Percentiles rank a stretch among this genome's conserved stretches.
These are phyloP conservation scores for Candida yuanshanica DNA, from an alignment of 805 yeast genomes.

Conservation along the genomic window DNA sequence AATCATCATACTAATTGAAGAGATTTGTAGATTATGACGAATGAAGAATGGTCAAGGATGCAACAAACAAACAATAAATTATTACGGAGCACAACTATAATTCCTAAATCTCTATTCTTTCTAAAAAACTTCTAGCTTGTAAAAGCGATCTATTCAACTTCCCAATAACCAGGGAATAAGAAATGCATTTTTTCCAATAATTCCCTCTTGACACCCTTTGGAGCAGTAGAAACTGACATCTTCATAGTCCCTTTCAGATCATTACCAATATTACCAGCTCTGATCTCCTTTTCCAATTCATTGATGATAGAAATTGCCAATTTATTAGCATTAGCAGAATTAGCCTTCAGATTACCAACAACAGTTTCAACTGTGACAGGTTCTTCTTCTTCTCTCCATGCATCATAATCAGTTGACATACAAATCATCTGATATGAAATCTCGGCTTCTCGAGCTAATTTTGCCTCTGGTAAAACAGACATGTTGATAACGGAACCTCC, in stretches of 20 bases:
- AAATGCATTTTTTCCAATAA: constrained; percentile 76
- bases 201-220: constrained; percentile 65
- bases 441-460: constrained; percentile 96
- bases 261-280: constrained; percentile 58
- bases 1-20: too few relatives aligned
- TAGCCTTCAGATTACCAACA: constrained; percentile 83
- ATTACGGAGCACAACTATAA: too few relatives aligned
- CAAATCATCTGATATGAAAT: constrained; percentile 96
- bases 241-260: constrained; percentile 73
- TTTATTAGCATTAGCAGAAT: constrained; percentile 77
- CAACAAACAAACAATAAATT: too few relatives aligned
- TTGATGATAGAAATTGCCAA: constrained; percentile 68
- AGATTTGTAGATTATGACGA: too few relatives aligned
- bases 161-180: constrained; percentile 89
- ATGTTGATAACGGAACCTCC: constrained; percentile 95
- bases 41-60: too few relatives aligned
- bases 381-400: constrained; percentile 94
- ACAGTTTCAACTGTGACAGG: constrained; percentile 98
- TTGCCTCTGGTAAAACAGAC: constrained; percentile 97
- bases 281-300: constrained; percentile 56
- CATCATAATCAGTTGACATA: constrained; percentile 98
- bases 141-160: neutral
- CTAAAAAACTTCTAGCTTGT: neutral
- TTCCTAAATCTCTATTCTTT: too few relatives aligned
- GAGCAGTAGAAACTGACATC: constrained; percentile 72